Conservation (phyloP, 106 monocot species). For the Dendrobium nobile region DNA sequence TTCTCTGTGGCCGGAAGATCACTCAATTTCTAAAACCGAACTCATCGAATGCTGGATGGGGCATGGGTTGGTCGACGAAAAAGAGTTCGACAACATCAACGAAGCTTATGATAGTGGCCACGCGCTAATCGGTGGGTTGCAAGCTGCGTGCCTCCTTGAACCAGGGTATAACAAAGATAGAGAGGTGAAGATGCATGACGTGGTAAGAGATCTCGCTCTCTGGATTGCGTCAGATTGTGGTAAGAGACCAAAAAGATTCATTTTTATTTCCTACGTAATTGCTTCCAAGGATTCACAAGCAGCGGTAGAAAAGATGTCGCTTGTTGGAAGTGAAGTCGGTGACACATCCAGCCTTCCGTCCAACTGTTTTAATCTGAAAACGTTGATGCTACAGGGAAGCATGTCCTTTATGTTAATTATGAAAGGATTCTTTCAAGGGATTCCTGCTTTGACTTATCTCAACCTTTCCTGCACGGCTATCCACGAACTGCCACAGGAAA, state of each 20-base stretch:
- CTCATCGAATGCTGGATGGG: conserved; percentile 35
- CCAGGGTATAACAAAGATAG: background rate
- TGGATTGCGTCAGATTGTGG: background rate
- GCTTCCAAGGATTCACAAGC: background rate
- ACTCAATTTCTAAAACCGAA: background rate
- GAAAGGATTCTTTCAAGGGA: conserved; percentile 1
- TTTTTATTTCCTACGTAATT: background rate
- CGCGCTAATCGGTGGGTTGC: conserved; percentile 4
- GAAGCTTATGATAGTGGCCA: conserved; percentile 12
- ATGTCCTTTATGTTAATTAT: background rate
- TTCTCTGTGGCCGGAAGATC: conserved; percentile 21
- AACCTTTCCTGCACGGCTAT: conserved; percentile 17
- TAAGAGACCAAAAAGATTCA: background rate
- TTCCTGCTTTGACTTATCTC: conserved; percentile 10
- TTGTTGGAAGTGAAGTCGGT: background rate
- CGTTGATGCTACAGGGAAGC: conserved; percentile 15
- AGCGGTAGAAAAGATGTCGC: conserved; percentile 8
- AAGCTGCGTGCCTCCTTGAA: conserved; percentile 11
- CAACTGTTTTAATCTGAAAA: conserved; percentile 5
- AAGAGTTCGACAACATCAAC: background rate
- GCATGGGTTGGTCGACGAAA: conserved; percentile 12
- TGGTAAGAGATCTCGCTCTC: conserved; percentile 21
- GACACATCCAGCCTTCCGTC: background rate
- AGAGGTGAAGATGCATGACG: conserved; percentile 29
- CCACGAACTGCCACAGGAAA: conserved; percentile 1